Evolutionary conservation across 1,284 basidiomycete species (phyloP), one percentile per base, ranked within the genome.

Genomic region (Sanghuangporus baumii): DNA sequence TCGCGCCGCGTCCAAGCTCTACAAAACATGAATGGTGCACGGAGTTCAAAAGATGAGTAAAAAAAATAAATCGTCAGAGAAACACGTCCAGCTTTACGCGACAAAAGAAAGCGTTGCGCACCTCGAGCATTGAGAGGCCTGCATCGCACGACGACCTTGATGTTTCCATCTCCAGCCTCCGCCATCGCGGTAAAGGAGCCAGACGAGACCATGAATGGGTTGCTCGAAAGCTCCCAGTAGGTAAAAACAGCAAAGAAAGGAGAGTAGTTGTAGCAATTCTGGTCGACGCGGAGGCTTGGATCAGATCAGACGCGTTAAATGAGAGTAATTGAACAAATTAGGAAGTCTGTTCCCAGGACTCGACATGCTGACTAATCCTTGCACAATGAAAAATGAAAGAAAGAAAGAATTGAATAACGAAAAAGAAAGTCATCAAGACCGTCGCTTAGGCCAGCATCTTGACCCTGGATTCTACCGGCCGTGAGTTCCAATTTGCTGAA

Each of bases 101-200:
- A 56, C 23, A 37, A 51, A 9, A 48, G 37, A 51, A 9, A 48
- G 37, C 9, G 57, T 63, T 36, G 78, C 86, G 69, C 71, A 94
- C 94, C 94, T 77, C 95, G 86, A 70, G 88, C 78, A 76, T 98
- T 98, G 75, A 98, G 88, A 61, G 95, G 95, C 67, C 95, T 84
- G 81, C 95, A 97, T 89, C 95, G 87, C 66, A 96, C 94, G 61
- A 96, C 94, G 75, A 96, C 94, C 78, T 92, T 96, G 84, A 96
- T 96, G 78, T 96, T 96, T 61, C 93, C 93, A 69, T 85, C 86
- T 63, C 87, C 86, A 67, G 78, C 81, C 69, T 84, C 82, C 64
- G 78, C 77, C 82, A 84, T 84, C 71, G 82, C 80, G 37, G 36
- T 16, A 38, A 54, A 26, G 34, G 26, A 37, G 31, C 48, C 26